Base-by-base conservation (phyloP, 1,284 basidiomycete species). In the Moesziomyces antarcticus region DNA sequence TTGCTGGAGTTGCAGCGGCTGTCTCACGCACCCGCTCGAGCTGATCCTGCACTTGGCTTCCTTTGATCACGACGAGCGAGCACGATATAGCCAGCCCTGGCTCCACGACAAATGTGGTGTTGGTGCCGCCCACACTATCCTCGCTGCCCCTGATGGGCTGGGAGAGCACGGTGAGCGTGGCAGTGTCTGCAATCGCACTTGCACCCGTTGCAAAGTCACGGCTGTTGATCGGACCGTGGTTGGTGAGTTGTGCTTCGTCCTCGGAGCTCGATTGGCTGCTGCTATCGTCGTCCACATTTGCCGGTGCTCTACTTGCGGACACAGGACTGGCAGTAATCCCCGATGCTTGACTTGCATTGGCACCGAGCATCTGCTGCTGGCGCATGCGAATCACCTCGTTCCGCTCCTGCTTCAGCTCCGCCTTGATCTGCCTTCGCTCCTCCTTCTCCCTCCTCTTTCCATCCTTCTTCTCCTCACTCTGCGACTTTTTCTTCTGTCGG, bases 91-190 rank as follows among this genome's bases (percentile, higher is more conserved):
- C 62, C 7, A 65, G 51, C 2, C 62, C 62, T 2, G 55, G 62
- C 46, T 58, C 40, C 1, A 57, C 35, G 11, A 65, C 30, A 24
- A 65, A 65, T 1, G 56, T 46, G 13, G 56, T 65, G 24, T 50
- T 65, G 18, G 54, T 52, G 6, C 46, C 50, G 6, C 53, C 54
- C 10, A 50, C 51, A 25, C 22, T 58, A 30, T 21, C 43, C 6
- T 43, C 22, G 2, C 21, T n/a, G 1, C 50, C 18, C 1, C 0
- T 27, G 35, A 50, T 21, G 14, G 50, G 56, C 16, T 59, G 25
- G 13, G 59, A 59, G n/a, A 64, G 54, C 4, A 62, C 59, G 10
- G 56, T 54, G 44, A 69, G 62, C 20, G 56, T 58, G 18, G 62
- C 62, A 16, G 62, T 59, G 30, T 65, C 51, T 5, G 49, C 56